phyloP scores from a whole-genome alignment of 495 filamentous ascomycete genomes.

The Diplogelasinospora grovesii region DNA sequence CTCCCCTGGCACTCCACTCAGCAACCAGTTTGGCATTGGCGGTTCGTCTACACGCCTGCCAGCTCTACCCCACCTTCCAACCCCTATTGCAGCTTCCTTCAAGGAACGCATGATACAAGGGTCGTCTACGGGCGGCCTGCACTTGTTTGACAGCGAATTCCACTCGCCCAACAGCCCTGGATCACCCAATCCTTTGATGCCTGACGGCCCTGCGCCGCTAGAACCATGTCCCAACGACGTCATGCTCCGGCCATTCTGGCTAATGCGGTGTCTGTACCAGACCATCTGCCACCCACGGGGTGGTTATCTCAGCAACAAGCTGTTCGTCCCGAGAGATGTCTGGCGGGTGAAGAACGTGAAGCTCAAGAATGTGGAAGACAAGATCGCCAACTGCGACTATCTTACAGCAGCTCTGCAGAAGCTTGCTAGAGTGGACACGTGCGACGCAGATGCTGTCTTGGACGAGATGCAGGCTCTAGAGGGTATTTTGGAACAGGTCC shows the following conservation, averaged over 20 bases:
- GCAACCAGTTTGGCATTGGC: constrained; percentile 51
- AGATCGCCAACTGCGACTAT: constrained; percentile 87
- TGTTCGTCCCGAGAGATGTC: constrained; percentile 87
- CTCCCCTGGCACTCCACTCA: constrained; percentile 70
- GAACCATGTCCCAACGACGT: constrained; percentile 88
- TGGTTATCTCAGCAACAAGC: constrained; percentile 81
- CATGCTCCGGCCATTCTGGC: constrained; percentile 88
- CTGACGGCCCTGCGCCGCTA: constrained; percentile 60
- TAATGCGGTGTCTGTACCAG: constrained; percentile 89
- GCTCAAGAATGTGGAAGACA: constrained; percentile 83
- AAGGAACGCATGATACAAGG: constrained; percentile 39
- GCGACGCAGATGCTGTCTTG: constrained; percentile 81
- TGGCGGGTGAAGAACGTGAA: constrained; percentile 95
- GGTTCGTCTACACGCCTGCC: constrained; percentile 30
- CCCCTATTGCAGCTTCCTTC: constrained; percentile 56
- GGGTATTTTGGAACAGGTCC: constrained; percentile 76
- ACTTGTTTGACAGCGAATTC: constrained; percentile 81
- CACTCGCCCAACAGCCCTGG: constrained; percentile 64
- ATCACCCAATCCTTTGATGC: constrained; percentile 51
- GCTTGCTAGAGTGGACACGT: constrained; percentile 73
- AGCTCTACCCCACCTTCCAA: constrained; percentile 60
- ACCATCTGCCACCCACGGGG: constrained; percentile 86
- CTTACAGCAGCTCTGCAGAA: constrained; percentile 85
- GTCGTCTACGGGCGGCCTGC: constrained; percentile 58
- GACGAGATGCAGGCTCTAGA: constrained; percentile 97